These are phyloP conservation scores for Deuterostichococcus epilithicus DNA, from an alignment of 139 green algal species.

Conservation along the genomic window DNA sequence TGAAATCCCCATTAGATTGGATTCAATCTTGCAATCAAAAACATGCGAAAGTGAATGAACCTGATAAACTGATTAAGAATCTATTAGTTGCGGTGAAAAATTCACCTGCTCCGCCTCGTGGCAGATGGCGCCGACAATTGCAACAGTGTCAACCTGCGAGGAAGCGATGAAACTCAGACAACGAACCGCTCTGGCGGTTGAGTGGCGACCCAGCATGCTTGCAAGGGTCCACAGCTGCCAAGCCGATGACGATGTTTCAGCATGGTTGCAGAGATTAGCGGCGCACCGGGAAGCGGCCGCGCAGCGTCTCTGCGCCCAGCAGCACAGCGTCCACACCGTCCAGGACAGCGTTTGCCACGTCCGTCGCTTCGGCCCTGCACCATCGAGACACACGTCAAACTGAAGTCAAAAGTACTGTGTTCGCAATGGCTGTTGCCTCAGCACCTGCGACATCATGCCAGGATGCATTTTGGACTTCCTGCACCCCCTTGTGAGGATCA, in stretches of 20 bases:
- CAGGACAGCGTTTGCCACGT: constrained; percentile 93
- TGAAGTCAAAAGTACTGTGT: too few species aligned
- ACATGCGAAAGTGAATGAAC: too few species aligned
- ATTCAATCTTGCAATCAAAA: too few species aligned
- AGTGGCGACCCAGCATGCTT: background rate
- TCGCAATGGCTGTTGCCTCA: too few species aligned
- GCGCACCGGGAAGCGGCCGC: constrained; percentile 47
- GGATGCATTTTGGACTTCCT: too few species aligned
- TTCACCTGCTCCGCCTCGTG: constrained; percentile 53
- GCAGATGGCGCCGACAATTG: constrained; percentile 61
- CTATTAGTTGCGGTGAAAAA: constrained; percentile 52
- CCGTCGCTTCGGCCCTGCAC: constrained; percentile 74
- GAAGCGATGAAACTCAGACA: background rate
- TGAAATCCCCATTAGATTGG: too few species aligned
- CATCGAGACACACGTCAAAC: too few species aligned
- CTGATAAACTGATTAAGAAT: too few species aligned
- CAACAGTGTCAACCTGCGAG: constrained; percentile 51
- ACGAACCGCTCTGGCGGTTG: background rate
- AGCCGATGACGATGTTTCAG: too few species aligned
- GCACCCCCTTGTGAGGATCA: too few species aligned
- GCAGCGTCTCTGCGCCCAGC: constrained; percentile 84
- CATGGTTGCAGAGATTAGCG: too few species aligned
- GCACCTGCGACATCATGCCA: too few species aligned
- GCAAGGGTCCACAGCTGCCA: background rate
- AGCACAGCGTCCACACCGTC: constrained; percentile 75